phyloP scores from a whole-genome alignment of 306 rosid species.

The Amphicarpaea edgeworthii region DNA sequence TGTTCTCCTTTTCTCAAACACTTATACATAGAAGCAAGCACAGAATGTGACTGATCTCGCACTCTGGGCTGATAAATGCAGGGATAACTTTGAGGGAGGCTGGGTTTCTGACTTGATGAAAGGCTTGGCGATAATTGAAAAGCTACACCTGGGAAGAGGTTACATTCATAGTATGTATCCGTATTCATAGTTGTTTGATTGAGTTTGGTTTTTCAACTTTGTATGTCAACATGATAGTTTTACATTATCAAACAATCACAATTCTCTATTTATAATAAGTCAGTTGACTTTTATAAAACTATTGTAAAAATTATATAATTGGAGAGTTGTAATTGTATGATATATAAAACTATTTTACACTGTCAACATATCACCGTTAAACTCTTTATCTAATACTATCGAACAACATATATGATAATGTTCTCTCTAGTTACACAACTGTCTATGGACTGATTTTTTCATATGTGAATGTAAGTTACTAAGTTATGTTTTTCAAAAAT shows the following conservation, averaged over 20 bases:
- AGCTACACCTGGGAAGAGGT: not conserved
- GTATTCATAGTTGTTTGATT: not conserved
- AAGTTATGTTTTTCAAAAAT: not conserved
- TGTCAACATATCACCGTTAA: too few relatives aligned
- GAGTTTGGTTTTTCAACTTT: not conserved
- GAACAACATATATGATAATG: not conserved
- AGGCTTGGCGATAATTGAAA: conserved; percentile 17
- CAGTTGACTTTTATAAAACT: too few relatives aligned
- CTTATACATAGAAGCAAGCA: not conserved
- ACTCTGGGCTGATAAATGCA: not conserved
- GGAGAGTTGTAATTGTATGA: too few relatives aligned
- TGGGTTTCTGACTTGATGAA: not conserved
- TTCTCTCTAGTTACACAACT: not conserved
- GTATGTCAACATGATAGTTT: not conserved
- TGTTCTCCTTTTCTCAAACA: conserved; percentile 28
- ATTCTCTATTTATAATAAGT: too few relatives aligned
- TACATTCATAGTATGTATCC: not conserved
- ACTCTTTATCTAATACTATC: not conserved
- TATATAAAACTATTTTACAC: too few relatives aligned
- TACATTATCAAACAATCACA: too few relatives aligned
- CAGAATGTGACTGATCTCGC: conserved; percentile 8
- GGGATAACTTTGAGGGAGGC: not conserved
- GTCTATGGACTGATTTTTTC: not conserved
- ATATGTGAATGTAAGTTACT: not conserved
- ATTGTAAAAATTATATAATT: too few relatives aligned